phyloP scores from a whole-genome alignment of 2,329 filamentous ascomycete species.

The Sporothrix inflata region DNA sequence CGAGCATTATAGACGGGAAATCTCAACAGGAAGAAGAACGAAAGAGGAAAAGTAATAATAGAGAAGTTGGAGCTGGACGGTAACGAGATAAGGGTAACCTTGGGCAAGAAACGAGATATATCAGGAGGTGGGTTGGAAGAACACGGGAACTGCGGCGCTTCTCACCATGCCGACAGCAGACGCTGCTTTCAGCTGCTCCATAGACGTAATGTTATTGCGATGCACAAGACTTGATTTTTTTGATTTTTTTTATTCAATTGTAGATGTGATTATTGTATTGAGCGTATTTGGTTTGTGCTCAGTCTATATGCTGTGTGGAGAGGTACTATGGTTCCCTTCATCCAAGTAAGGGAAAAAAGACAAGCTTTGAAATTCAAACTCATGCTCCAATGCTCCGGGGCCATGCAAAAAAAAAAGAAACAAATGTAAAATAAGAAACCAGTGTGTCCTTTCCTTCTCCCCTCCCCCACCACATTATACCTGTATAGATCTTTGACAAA shows the following conservation, averaged over 20 bases:
- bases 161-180: neutral
- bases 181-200: neutral
- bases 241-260: neutral
- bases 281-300: neutral
- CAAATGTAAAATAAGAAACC: neutral
- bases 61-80: neutral
- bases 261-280: neutral
- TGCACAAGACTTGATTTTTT: neutral
- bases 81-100: neutral
- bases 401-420: neutral
- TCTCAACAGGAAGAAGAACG: neutral
- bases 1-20: neutral
- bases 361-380: neutral
- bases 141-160: neutral
- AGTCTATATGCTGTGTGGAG: slow-evolving; percentile 13
- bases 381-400: slow-evolving; percentile 12
- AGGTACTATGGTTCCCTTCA: neutral
- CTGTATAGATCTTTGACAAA: slow-evolving; percentile 7
- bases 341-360: neutral
- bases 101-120: neutral
- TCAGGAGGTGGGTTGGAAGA: neutral
- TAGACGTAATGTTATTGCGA: neutral
- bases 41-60: neutral
- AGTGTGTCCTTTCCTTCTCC: neutral
- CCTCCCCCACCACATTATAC: neutral